Evolutionary conservation across 495 filamentous ascomycete genomes (phyloP), one percentile per base, ranked within the genome.

Genomic region (Collariella sp.): DNA sequence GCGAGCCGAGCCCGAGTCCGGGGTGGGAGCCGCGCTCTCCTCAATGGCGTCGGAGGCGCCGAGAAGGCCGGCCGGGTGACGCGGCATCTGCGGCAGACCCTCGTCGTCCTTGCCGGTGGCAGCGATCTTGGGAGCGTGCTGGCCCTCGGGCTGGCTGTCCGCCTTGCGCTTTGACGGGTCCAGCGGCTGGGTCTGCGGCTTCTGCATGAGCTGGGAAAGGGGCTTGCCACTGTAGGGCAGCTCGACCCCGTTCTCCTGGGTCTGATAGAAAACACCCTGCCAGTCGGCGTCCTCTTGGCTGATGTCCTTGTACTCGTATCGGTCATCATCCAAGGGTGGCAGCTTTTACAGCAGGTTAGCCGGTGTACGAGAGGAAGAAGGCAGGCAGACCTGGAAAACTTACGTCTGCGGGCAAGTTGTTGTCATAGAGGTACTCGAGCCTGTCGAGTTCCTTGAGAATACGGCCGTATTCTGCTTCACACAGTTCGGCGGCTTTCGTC

Each of bases 11-110:
- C 65, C 67, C 15, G 66, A 63, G 44, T 66, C 65, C 1, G 64
- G 60, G 6, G 65, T 61, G 2, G 59, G 60, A 24, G 54, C 43
- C 15, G 19, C 50, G 40, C 59, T 60, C 9, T 64, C 72, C 22
- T 71, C 70, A 13, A 67, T 64, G 22, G 67, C 69, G 11, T 68
- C 64, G 39, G 67, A 66, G 35, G 68, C 68, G 3, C 72, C 66
- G n/a, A 77, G 67, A 16, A 77, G 62, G 38, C 72, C 69, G 43
- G 65, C 67, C 42, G 65, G 60, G 36, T 74, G 73, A 16, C 68
- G 69, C 7, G 65, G 67, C 52, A 67, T 55, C 19, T 60, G 59
- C n/a, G 56, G 57, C 2, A 50, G 41, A 1, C 54, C 40, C 23
- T 61, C 58, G 12, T 63, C 69, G 6, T 60, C 62, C 50, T 63